phyloP scores from a whole-genome alignment of 345 rosid species.

The Diplotaxis tenuifolia region DNA sequence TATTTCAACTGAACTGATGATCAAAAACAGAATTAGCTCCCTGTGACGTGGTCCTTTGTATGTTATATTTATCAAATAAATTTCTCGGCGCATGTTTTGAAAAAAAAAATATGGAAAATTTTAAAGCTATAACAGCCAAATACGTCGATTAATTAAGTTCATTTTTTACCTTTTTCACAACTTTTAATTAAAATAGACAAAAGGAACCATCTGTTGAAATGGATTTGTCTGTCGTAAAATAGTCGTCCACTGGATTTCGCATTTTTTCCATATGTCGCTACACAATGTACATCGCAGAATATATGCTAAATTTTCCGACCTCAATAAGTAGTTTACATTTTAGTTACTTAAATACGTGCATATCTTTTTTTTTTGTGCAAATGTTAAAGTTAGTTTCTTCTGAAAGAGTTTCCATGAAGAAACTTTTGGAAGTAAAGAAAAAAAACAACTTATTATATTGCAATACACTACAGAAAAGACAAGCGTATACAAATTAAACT shows the following conservation, averaged over 20 bases:
- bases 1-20: neutral
- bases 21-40: neutral
- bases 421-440: neutral
- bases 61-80: neutral
- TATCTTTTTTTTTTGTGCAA: too few species aligned
- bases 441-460: neutral
- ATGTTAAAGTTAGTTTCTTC: neutral
- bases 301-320: slow-evolving; percentile 18
- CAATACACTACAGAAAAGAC: neutral
- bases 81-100: neutral
- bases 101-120: neutral
- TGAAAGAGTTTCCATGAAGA: neutral
- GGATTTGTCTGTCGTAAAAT: slow-evolving; percentile 11
- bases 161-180: neutral
- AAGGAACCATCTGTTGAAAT: slow-evolving; percentile 3
- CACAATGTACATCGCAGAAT: slow-evolving; percentile 16
- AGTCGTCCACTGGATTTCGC: slow-evolving; percentile 23
- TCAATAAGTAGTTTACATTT: slow-evolving; percentile 7
- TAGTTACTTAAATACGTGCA: neutral
- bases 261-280: slow-evolving; percentile 14
- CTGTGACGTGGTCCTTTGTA: too few species aligned
- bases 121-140: neutral
- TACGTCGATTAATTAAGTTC: neutral
- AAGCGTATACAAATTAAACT: neutral
- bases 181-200: neutral